Evolutionary conservation across 83 land plant species (phyloP), one percentile per base, ranked within the genome.

Genomic region (Picea abies): DNA sequence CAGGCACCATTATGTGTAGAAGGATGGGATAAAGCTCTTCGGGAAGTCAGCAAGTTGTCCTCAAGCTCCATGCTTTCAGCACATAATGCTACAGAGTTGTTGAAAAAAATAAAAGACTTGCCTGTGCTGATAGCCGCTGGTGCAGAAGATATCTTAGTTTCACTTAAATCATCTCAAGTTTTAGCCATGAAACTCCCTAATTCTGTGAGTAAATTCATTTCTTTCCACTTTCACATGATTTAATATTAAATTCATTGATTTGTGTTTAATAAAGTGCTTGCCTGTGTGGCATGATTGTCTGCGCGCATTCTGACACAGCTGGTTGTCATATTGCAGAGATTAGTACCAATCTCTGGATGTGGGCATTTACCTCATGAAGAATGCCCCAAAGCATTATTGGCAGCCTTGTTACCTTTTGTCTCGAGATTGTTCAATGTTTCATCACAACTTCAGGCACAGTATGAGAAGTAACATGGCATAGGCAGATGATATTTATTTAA

Each of bases 1-100:
- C 76, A 88, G 90, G 90, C 86, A 29, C 90, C 90, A 58, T 76
- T 88, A 14, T 81, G 82, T 22, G 89, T 88, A 14, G 90, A 88
- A 78, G 89, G 89, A n/a, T 88, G 90, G 90, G 90, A 88, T 35
- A 81, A 83, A 12, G 86, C 90, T n/a, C 72, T 88, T 63, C 82
- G 85, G 56, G 90, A 88, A 73, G 85, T 86, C 19, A 80, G 85
- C 69, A 85, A 81, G 72, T 82, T 86, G 39, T 84, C 86, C 39
- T 83, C 64, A 82, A 85, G 90, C 23, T 89, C 89, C 15, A 82
- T 91, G 32, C 84, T 94, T 68, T 86, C 94, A 20, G 61, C 85
- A 16, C 87, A 88, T 72, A 86, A 83, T 89, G 92, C 94, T 49
- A 66, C 89, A 68, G 84, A 90, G 14, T 83, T 96, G 80, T 86